A percentile compares a stretch with the other conserved stretches of the same genome.
Conservation (phyloP, 2,329 filamentous ascomycete genomes). For the Colletotrichum sp. region DNA sequence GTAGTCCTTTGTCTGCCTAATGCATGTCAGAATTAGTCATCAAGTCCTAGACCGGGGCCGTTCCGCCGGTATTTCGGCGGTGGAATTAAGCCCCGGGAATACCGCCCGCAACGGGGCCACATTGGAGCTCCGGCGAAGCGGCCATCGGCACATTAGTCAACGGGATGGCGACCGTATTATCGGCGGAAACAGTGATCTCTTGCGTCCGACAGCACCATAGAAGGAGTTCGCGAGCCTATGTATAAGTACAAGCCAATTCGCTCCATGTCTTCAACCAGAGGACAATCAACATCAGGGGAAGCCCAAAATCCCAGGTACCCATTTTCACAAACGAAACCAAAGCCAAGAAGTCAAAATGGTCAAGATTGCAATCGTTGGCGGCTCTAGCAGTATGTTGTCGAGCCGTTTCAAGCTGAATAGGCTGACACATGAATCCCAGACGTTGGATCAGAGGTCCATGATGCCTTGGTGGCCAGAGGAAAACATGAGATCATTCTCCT, state of each 20-base stretch:
- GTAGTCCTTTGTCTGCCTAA: neutral
- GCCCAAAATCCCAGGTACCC: neutral
- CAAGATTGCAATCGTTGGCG: conserved; percentile 28
- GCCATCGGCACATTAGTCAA: neutral
- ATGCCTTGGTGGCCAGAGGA: conserved; percentile 49
- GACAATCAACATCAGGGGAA: neutral
- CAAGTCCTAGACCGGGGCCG: neutral
- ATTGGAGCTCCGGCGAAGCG: neutral
- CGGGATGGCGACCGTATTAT: neutral
- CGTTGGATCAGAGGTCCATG: conserved; percentile 57
- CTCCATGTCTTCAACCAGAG: neutral
- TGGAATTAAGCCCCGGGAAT: neutral
- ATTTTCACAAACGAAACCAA: neutral
- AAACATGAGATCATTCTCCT: conserved; percentile 60
- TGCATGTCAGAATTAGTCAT: conserved; percentile 13
- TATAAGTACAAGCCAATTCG: neutral
- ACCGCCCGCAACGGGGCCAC: neutral
- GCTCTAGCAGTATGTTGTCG: conserved; percentile 14
- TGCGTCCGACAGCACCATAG: neutral
- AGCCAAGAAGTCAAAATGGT: conserved; percentile 18
- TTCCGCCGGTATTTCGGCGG: neutral
- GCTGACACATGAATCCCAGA: conserved; percentile 37
- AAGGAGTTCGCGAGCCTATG: neutral
- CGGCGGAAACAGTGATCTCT: neutral
- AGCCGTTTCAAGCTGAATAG: neutral